Evolutionary conservation across 2,329 filamentous ascomycete genomes (phyloP).

Genomic region (Claviceps africana): DNA sequence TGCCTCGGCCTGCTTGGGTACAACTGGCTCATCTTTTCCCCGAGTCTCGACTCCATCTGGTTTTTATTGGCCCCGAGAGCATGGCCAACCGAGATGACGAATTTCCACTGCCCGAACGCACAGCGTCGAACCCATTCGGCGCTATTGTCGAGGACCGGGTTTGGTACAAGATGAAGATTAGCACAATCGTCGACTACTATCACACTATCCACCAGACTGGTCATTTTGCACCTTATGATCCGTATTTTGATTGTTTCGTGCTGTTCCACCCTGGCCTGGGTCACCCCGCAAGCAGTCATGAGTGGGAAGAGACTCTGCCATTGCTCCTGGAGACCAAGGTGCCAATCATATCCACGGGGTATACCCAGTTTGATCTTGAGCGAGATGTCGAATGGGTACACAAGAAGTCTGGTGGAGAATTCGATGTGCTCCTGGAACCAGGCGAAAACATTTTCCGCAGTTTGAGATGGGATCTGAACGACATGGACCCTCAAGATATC

Average conservation of each 20-base stretch:
- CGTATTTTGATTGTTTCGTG: conserved; percentile 96
- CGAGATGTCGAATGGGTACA: conserved; percentile 83
- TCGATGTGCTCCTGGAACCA: conserved; percentile 81
- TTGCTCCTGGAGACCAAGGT: conserved; percentile 88
- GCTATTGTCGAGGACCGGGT: conserved; percentile 88
- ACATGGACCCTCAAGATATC: conserved; percentile 84
- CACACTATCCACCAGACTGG: conserved; percentile 88
- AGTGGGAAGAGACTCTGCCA: conserved; percentile 87
- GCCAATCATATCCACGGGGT: conserved; percentile 86
- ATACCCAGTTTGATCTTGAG: conserved; percentile 90
- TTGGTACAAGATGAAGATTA: conserved; percentile 84
- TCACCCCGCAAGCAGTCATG: conserved; percentile 81
- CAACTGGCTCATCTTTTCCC: conserved; percentile 93
- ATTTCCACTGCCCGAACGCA: conserved; percentile 79
- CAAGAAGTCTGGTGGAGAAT: conserved; percentile 74
- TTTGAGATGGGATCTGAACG: conserved; percentile 91
- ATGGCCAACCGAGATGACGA: conserved; percentile 91
- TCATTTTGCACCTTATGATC: conserved; percentile 87
- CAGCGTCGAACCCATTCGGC: conserved; percentile 76
- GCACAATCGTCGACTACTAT: conserved; percentile 95
- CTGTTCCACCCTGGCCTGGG: conserved; percentile 94
- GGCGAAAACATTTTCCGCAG: conserved; percentile 92
- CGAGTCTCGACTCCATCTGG: conserved; percentile 73
- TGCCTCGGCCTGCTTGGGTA: conserved; percentile 86
- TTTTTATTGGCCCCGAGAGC: conserved; percentile 91